Evolutionary conservation across 169 alveolate genomes (phyloP).

Genomic region (Plasmodium inui): DNA sequence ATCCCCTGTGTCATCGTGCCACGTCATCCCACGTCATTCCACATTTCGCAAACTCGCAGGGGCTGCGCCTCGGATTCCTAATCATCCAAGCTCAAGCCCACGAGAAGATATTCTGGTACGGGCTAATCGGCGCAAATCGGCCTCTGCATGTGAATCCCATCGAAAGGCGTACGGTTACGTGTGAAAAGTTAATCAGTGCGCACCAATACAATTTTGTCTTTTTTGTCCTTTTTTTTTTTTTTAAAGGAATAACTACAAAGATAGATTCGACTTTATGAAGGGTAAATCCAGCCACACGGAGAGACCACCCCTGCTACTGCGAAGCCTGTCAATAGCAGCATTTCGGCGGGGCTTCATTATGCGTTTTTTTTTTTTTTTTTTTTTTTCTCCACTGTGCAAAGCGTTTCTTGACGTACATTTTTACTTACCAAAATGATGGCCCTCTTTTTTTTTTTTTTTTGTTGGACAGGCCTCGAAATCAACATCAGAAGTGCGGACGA

Average conservation of each 20-base stretch:
- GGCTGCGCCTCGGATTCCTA: slow-evolving; percentile 34
- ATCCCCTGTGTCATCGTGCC: neutral
- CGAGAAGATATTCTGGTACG: slow-evolving; percentile 59
- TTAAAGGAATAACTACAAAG: slow-evolving; percentile 51
- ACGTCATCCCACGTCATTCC: too few species aligned
- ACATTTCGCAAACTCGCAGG: neutral
- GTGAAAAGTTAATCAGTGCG: neutral
- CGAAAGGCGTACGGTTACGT: neutral
- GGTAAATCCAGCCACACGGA: slow-evolving; percentile 4
- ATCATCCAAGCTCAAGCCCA: slow-evolving; percentile 61
- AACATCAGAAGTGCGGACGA: slow-evolving; percentile 71
- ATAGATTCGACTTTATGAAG: slow-evolving; percentile 53
- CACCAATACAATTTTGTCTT: neutral
- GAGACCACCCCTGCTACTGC: neutral
- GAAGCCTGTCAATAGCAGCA: neutral
- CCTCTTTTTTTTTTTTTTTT: neutral
- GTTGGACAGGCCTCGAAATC: slow-evolving; percentile 28
- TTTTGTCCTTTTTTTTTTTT: slow-evolving; percentile 36
- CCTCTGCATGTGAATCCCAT: neutral
- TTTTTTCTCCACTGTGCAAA: neutral
- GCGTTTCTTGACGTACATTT: neutral
- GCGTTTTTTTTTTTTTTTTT: slow-evolving; percentile 7
- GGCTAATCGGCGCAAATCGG: too few species aligned
- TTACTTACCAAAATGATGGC: neutral
- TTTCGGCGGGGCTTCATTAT: neutral